phyloP scores from a whole-genome alignment of 805 yeast species.

The Candida golubevii region DNA sequence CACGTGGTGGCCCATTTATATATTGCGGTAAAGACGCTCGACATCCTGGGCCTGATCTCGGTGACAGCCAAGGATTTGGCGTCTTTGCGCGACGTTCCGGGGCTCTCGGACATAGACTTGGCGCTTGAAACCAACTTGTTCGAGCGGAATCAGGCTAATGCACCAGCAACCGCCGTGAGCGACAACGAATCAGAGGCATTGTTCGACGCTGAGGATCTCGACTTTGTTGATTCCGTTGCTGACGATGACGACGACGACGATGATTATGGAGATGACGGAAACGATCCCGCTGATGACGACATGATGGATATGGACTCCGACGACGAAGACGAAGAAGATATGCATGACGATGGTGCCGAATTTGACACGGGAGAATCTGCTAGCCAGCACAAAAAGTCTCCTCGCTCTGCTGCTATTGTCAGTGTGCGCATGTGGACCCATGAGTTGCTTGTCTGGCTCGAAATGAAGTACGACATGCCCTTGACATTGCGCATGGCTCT shows the following conservation, averaged over 20 bases:
- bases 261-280: slow-evolving; percentile 23
- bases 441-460: slow-evolving; percentile 73
- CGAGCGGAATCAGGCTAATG: slow-evolving; percentile 23
- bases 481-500: slow-evolving; percentile 54
- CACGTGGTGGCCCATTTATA: slow-evolving; percentile 79
- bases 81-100: slow-evolving; percentile 27
- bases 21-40: slow-evolving; percentile 70
- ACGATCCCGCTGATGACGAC: slow-evolving; percentile 10
- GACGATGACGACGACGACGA: slow-evolving; percentile 15
- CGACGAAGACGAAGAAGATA: slow-evolving; percentile 38
- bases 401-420: slow-evolving; percentile 68
- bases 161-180: slow-evolving; percentile 16
- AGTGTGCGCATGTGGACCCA: slow-evolving; percentile 82
- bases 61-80: slow-evolving; percentile 68
- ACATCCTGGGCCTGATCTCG: slow-evolving; percentile 64
- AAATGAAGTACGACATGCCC: slow-evolving; percentile 79
- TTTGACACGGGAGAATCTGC: slow-evolving; percentile 31
- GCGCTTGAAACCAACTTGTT: slow-evolving; percentile 53
- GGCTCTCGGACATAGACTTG: slow-evolving; percentile 38
- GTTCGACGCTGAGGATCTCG: slow-evolving; percentile 25
- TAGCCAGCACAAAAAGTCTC: slow-evolving; percentile 56
- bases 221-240: slow-evolving; percentile 3
- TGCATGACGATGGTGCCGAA: slow-evolving; percentile 32
- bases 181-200: background rate
- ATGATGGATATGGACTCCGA: slow-evolving; percentile 39